A percentile compares a stretch with the other conserved stretches of the same genome.
These are phyloP conservation scores for Candida tammaniensis DNA, from an alignment of 805 yeast species.

Conservation along the genomic window DNA sequence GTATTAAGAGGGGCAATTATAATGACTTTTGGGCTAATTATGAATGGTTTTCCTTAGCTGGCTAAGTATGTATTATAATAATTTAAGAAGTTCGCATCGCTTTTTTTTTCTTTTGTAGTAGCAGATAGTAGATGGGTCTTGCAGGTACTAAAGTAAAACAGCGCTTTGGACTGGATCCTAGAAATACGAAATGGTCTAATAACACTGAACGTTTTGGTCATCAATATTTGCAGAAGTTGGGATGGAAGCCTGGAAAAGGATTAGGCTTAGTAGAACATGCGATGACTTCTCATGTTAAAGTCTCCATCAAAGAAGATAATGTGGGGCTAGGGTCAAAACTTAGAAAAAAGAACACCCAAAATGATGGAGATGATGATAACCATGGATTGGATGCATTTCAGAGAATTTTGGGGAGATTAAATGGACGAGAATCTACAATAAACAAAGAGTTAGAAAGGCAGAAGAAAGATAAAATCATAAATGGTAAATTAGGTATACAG, in stretches of 20 bases:
- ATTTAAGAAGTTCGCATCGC: not conserved
- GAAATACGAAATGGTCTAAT: slow-evolving; percentile 93
- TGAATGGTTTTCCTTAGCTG: slow-evolving; percentile 41
- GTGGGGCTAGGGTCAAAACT: slow-evolving; percentile 87
- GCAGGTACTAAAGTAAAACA: slow-evolving; percentile 80
- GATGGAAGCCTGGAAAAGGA: slow-evolving; percentile 93
- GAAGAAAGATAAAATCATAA: slow-evolving; percentile 65
- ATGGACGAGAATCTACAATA: slow-evolving; percentile 76
- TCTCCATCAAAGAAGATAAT: slow-evolving; percentile 75
- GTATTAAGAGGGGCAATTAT: slow-evolving; percentile 34
- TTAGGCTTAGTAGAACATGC: slow-evolving; percentile 70
- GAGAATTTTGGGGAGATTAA: slow-evolving; percentile 80
- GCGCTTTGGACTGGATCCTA: slow-evolving; percentile 86
- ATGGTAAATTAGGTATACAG: slow-evolving; percentile 84
- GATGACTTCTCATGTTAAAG: slow-evolving; percentile 78
- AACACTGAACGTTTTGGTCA: slow-evolving; percentile 84
- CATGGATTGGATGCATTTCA: slow-evolving; percentile 94
- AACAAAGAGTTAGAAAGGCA: slow-evolving; percentile 65
- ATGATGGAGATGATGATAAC: slow-evolving; percentile 76
- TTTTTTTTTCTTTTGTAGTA: not conserved
- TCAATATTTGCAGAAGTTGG: slow-evolving; percentile 72
- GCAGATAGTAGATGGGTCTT: slow-evolving; percentile 56
- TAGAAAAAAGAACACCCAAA: slow-evolving; percentile 59
- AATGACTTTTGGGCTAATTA: slow-evolving; percentile 44
- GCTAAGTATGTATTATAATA: not conserved